Evolutionary conservation across 306 rosid genomes (phyloP), one percentile per base, ranked within the genome.

Genomic region (Boehmeria nivea): DNA sequence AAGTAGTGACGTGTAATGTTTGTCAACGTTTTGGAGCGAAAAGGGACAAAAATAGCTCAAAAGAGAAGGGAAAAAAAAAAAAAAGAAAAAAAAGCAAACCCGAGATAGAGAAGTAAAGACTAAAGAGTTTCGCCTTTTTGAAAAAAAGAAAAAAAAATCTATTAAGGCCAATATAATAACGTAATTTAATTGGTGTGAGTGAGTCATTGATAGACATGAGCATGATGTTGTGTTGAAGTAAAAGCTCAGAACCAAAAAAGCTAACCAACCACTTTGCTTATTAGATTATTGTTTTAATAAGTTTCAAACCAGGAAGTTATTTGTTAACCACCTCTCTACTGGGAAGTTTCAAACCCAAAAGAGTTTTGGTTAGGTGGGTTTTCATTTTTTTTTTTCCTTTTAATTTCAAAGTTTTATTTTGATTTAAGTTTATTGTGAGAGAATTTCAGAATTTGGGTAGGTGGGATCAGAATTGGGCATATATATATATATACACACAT

Each of bases 371-470:
- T 45, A 2, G 51, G 51, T 47, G 56, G 36, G 55, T 18, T 31
- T 19, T 21, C 18, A 12, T 20, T 36, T 19, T 22, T 3, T 22
- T 21, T 24, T 31, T 11, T n/a, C 22, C 8, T 17, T 18, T 18
- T 45, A 6, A 21, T 46, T 8, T 17, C 9, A 46, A 2, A 25
- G 12, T 18, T 51, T 24, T n/a, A n/a, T n/a, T n/a, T n/a, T n/a
- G n/a, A n/a, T n/a, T n/a, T n/a, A n/a, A n/a, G n/a, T n/a, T n/a
- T n/a, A n/a, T n/a, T n/a, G 6, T 27, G 6, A 12, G 59, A 5
- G 37, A 44, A 34, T 62, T 54, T 72, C 24, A 43, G 54, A 52
- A 52, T 52, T 22, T 59, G 20, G 53, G 67, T 37, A 26, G 64
- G 64, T 57, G 20, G 55, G 40, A 45, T 40, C 43, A 38, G 34